These are phyloP conservation scores for Aurinia saxatilis DNA, from an alignment of 345 rosid genomes.

Conservation along the genomic window DNA sequence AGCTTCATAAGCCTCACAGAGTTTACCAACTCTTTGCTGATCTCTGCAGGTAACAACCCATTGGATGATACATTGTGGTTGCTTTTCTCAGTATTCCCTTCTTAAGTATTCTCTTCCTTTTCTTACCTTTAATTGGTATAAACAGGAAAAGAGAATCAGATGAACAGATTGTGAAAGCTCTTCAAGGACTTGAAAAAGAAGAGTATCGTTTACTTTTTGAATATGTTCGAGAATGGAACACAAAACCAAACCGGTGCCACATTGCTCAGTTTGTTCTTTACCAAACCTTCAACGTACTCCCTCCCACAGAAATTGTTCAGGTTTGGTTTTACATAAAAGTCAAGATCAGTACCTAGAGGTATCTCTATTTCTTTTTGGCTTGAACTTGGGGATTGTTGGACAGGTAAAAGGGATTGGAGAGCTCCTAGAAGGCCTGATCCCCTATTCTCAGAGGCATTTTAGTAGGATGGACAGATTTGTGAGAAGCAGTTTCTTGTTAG, in stretches of 20 bases:
- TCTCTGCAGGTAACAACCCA: constrained; percentile 59
- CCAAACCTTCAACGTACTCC: constrained; percentile 57
- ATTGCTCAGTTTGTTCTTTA: constrained; percentile 78
- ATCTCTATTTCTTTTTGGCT: constrained; percentile 4
- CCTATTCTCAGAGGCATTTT: constrained; percentile 88
- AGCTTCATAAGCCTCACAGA: constrained; percentile 77
- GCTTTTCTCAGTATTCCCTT: neutral
- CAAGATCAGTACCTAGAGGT: neutral
- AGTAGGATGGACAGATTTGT: constrained; percentile 80
- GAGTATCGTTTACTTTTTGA: constrained; percentile 62
- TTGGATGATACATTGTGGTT: neutral
- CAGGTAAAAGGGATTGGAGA: constrained; percentile 83
- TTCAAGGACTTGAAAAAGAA: constrained; percentile 57
- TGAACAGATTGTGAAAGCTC: constrained; percentile 54
- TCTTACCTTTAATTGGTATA: neutral
- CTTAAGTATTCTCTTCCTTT: neutral
- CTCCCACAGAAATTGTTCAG: constrained; percentile 77
- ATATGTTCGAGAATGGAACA: constrained; percentile 89
- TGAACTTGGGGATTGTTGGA: neutral
- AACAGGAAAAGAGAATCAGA: constrained; percentile 54
- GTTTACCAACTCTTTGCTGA: constrained; percentile 64
- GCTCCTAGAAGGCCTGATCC: constrained; percentile 79
- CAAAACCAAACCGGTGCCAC: constrained; percentile 85
- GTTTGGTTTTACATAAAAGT: constrained; percentile 28
- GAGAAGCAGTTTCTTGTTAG: constrained; percentile 82